Evolutionary conservation across 345 rosid genomes (phyloP), one percentile per base, ranked within the genome.

Genomic region (Cochlearia excelsa): DNA sequence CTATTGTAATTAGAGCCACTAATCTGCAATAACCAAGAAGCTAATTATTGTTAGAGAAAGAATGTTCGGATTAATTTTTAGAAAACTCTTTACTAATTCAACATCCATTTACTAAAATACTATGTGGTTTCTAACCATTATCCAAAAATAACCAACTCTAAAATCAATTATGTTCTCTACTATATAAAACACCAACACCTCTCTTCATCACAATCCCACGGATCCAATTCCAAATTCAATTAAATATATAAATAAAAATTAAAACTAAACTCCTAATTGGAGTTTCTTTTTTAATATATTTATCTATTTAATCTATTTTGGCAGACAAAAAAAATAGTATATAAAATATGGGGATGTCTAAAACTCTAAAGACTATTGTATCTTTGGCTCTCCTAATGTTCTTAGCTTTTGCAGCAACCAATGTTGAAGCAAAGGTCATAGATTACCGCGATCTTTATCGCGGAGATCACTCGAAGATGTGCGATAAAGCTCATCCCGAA

Each of bases 271-370:
- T 67, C 59, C 23, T 28, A 51, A 51, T 23, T 0, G 27, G 54
- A 0, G 47, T 44, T 59, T 67, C 31, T 35, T 29, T 51, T 44
- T 34, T 9, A 9, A 6, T 23, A 6, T 59, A 59, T 51, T 29
- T 51, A 46, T 61, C 3, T 68, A 47, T 52, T 58, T 61, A 47
- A 50, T 61, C 4, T 39, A 39, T 50, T 54, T 54, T 16, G 23
- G 23, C 23, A 16, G 23, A 16, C 23, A 16, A 16, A 16, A 16
- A 16, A 16, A 16, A 16, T 16, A 16, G 23, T 16, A 16, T 16
- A 16, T 16, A 16, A 16, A 16, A 16, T 30, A 68, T 68, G 73
- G 61, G 61, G n/a, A 61, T 68, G 57, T 60, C 72, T 30, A 60
- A 46, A 10, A 46, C 2, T 60, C 0, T 46, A 5, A 46, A 53